Evolutionary conservation across 768 basidiomycete genomes (phyloP), one percentile per base, ranked within the genome.

Genomic region (Amanita exitialis): DNA sequence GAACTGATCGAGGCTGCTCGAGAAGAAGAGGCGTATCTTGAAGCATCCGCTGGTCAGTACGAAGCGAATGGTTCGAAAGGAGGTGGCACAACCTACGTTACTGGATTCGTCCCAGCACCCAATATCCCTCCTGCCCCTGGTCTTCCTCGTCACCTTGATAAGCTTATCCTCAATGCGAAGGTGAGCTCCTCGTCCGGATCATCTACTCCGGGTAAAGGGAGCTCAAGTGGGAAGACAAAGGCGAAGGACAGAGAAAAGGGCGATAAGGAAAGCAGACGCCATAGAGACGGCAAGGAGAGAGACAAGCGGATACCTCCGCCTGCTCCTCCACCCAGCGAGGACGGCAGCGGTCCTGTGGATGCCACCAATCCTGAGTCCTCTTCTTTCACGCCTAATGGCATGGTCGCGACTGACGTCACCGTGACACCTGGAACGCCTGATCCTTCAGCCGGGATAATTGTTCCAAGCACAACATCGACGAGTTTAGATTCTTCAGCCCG

Each of bases 71-170:
- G 57, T 42, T 53, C 50, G 6, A 52, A 43, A 47, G 58, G 51
- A 25, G 57, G 44, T 54, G 60, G 48, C 42, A 54, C 49, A 47
- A 62, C 50, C 16, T 62, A 61, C 25, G 65, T 69, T 10, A 60
- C 57, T 32, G 71, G 71, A 2, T 71, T 76, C 58, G 65, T 72
- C 28, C 80, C 84, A 9, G 78, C 83, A 1, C 88, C 91, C 15
- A 80, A 81, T 56, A 86, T 94, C 54, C 93, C 93, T 1, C 83
- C 85, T 18, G 93, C 96, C 2, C 93, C 96, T 1, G 71, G 76
- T 1, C 74, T 98, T 39, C 96, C 96, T 0, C 71, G 93, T 1
- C 91, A 97, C 60, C 71, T 99, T 37, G 94, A 98, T 61, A 93
- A 92, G 60, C 82, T 96, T 44, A 96, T 97, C 52, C 68, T 99